Conservation (phyloP, 768 basidiomycete genomes). For the Boletus sensibilis region DNA sequence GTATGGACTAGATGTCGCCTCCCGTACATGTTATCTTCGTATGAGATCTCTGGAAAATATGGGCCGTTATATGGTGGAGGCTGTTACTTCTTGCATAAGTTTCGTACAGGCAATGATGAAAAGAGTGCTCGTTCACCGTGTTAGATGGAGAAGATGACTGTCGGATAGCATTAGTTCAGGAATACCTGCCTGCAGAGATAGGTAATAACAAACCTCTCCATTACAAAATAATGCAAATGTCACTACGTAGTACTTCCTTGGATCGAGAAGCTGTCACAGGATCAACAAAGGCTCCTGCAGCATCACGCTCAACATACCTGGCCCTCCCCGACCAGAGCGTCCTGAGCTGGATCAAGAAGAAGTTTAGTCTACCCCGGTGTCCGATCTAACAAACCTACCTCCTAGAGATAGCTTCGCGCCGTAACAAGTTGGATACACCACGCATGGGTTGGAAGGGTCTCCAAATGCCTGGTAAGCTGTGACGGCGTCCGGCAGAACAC, state of each 20-base stretch:
- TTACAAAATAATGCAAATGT: slow-evolving; percentile 58
- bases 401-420: slow-evolving; percentile 47
- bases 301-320: slow-evolving; percentile 36
- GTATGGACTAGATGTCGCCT: slow-evolving; percentile 6
- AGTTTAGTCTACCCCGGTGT: slow-evolving; percentile 33
- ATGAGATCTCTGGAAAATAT: slow-evolving; percentile 56
- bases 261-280: slow-evolving; percentile 42
- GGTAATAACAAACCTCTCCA: slow-evolving; percentile 45
- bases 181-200: not conserved
- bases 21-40: slow-evolving; percentile 55
- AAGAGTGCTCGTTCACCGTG: slow-evolving; percentile 38
- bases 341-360: slow-evolving; percentile 36
- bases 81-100: slow-evolving; percentile 26
- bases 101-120: not conserved
- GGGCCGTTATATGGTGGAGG: slow-evolving; percentile 56
- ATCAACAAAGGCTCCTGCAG: not conserved
- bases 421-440: slow-evolving; percentile 56
- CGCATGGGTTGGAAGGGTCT: slow-evolving; percentile 48
- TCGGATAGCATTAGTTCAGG: not conserved
- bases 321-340: slow-evolving; percentile 47
- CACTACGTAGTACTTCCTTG: slow-evolving; percentile 52
- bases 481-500: slow-evolving; percentile 52
- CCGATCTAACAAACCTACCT: slow-evolving; percentile 33
- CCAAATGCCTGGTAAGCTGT: slow-evolving; percentile 60
- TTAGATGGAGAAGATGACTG: slow-evolving; percentile 62